phyloP scores from a whole-genome alignment of 257 asterid genomes.

The Gentiana dahurica region DNA sequence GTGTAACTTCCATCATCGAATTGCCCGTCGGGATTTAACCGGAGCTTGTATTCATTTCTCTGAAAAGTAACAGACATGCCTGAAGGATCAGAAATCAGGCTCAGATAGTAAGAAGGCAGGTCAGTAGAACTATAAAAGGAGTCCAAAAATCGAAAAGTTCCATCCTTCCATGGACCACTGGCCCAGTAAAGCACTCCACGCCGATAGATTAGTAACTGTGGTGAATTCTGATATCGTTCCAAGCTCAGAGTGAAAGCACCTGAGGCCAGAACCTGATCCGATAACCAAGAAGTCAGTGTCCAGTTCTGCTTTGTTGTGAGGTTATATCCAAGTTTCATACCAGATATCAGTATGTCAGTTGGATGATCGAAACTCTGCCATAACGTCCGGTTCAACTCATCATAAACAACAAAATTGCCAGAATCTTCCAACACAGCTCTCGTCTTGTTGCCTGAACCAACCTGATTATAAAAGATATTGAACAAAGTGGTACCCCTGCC shows the following conservation, averaged over 20 bases:
- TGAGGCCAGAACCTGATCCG: conserved; percentile 11
- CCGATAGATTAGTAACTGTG: conserved; percentile 20
- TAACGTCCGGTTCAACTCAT: conserved; percentile 3
- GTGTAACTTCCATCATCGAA: not conserved
- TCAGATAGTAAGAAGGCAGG: not conserved
- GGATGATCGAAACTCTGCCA: conserved; percentile 65
- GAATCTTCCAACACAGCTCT: conserved; percentile 26
- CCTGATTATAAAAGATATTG: conserved; percentile 10
- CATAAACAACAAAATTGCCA: conserved; percentile 33
- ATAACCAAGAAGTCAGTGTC: conserved; percentile 44
- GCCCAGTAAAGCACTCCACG: conserved; percentile 19
- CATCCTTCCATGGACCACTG: conserved; percentile 15
- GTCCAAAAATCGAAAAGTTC: not conserved
- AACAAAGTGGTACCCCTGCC: conserved; percentile 10
- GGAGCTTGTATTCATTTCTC: conserved; percentile 2
- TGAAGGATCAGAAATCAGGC: not conserved
- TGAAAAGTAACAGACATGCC: conserved; percentile 11
- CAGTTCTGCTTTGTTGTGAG: conserved; percentile 24
- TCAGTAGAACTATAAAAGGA: not conserved
- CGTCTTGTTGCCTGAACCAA: conserved; percentile 10
- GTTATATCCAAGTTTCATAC: conserved; percentile 42
- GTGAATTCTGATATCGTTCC: conserved; percentile 21
- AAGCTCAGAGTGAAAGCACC: conserved; percentile 37
- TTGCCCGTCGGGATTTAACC: conserved; percentile 8
- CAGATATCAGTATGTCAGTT: conserved; percentile 40